phyloP scores from a whole-genome alignment of 352 stramenopile genomes.

The Phytophthora sp. region DNA sequence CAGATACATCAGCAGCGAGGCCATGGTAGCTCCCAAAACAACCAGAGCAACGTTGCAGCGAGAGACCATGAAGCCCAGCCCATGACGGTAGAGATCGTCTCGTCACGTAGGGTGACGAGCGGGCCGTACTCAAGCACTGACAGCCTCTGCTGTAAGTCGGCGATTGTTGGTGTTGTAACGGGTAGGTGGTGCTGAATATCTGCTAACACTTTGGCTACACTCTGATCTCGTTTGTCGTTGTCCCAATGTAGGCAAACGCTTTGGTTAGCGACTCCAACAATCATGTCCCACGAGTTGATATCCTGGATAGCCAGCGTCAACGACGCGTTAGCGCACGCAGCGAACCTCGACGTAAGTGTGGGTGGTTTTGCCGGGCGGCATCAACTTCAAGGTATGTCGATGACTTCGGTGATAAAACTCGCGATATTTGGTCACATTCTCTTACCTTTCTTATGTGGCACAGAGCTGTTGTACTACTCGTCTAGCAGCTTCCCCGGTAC shows the following conservation, averaged over 20 bases:
- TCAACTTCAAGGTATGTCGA: background rate
- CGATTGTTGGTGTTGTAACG: slow-evolving; percentile 3
- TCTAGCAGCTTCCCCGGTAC: slow-evolving; percentile 2
- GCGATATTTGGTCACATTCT: slow-evolving; percentile 3
- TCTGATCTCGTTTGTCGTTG: slow-evolving; percentile 20
- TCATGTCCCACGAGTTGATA: slow-evolving; percentile 21
- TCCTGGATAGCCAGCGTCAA: slow-evolving; percentile 28
- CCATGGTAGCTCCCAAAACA: slow-evolving; percentile 14
- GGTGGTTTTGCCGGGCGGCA: slow-evolving; percentile 1
- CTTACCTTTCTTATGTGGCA: background rate
- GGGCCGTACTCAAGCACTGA: slow-evolving; percentile 4
- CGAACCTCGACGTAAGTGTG: slow-evolving; percentile 6
- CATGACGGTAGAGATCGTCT: slow-evolving; percentile 5
- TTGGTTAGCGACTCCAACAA: slow-evolving; percentile 28
- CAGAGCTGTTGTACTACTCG: background rate
- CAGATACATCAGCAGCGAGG: slow-evolving; percentile 14
- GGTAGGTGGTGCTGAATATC: slow-evolving; percentile 12
- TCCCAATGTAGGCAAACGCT: slow-evolving; percentile 34
- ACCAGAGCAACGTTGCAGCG: slow-evolving; percentile 9
- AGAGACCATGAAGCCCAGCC: background rate
- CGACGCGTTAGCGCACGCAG: slow-evolving; percentile 21
- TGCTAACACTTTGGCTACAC: slow-evolving; percentile 27
- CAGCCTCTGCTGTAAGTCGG: background rate
- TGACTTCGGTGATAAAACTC: no score
- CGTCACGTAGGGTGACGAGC: slow-evolving; percentile 2